Evolutionary conservation across 768 basidiomycete species (phyloP).

Genomic region (Sarcomyxa edulis): DNA sequence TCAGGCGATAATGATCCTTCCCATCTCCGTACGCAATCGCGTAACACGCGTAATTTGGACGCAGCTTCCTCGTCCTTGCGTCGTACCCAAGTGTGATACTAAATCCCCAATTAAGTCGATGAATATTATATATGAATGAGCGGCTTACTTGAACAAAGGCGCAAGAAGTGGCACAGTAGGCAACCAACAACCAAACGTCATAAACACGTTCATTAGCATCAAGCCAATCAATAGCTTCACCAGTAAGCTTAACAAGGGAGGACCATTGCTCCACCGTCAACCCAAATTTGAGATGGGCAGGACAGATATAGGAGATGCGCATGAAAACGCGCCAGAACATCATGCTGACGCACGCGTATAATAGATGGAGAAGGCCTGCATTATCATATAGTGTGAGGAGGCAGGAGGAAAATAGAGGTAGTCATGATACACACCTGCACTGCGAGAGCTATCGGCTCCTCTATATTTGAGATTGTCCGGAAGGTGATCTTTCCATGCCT

Average conservation of each 20-base stretch:
- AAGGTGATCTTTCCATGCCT: constrained; percentile 73
- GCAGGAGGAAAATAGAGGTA: not conserved
- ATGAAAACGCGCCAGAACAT: constrained; percentile 99
- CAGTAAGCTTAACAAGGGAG: constrained; percentile 63
- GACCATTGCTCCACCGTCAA: constrained; percentile 80
- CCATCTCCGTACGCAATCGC: constrained; percentile 85
- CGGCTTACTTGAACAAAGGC: constrained; percentile 80
- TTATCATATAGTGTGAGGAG: constrained; percentile 3
- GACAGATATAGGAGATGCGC: constrained; percentile 92
- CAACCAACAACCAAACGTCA: constrained; percentile 83
- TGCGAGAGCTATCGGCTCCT: constrained; percentile 60
- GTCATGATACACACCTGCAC: constrained; percentile 58
- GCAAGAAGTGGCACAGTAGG: constrained; percentile 85
- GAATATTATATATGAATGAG: constrained; percentile 3
- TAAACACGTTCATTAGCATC: constrained; percentile 74
- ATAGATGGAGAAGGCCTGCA: constrained; percentile 82
- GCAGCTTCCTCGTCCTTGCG: constrained; percentile 74
- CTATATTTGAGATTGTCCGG: constrained; percentile 75
- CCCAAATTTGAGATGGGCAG: constrained; percentile 83
- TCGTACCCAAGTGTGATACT: constrained; percentile 95
- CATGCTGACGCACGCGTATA: constrained; percentile 89
- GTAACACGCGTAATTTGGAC: constrained; percentile 68
- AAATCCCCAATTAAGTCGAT: constrained; percentile 7
- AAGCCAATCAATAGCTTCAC: constrained; percentile 87
- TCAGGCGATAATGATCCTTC: constrained; percentile 83